These are phyloP conservation scores for Phaseolus lunatus DNA, from an alignment of 306 rosid species.

Conservation along the genomic window DNA sequence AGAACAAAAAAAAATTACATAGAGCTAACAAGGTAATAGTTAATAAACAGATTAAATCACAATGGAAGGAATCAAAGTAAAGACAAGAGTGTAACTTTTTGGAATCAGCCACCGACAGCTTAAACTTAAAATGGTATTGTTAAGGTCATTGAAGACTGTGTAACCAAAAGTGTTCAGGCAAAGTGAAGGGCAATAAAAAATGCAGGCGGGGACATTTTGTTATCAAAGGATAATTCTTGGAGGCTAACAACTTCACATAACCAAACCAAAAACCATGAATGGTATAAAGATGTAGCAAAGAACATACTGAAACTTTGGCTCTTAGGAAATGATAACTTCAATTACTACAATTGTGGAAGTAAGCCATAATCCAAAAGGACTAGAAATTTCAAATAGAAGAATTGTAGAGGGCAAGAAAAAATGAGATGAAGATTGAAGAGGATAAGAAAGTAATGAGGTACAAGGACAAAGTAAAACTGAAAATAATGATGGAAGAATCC, in stretches of 20 bases:
- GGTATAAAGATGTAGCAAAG: not conserved
- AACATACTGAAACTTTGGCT: not conserved
- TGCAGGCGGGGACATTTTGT: not conserved
- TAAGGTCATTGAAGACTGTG: not conserved
- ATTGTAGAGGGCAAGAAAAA: no score
- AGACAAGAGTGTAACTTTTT: not conserved
- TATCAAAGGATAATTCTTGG: not conserved
- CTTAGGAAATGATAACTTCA: not conserved
- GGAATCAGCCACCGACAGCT: not conserved
- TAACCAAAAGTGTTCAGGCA: not conserved
- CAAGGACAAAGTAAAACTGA: not conserved
- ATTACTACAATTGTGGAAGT: not conserved
- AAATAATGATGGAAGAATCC: not conserved
- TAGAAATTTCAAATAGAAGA: no score
- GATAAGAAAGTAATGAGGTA: not conserved
- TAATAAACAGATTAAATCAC: not conserved
- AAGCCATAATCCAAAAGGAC: not conserved
- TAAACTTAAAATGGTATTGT: not conserved
- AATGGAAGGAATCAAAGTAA: not conserved
- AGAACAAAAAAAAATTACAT: constrained; percentile 15
- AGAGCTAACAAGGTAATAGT: not conserved
- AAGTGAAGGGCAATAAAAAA: constrained; percentile 9
- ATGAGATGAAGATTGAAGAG: not conserved
- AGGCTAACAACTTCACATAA: constrained; percentile 20
- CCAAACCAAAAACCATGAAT: not conserved